Evolutionary conservation across 805 yeast genomes (phyloP).

Genomic region (Naumovozyma dairenensis): DNA sequence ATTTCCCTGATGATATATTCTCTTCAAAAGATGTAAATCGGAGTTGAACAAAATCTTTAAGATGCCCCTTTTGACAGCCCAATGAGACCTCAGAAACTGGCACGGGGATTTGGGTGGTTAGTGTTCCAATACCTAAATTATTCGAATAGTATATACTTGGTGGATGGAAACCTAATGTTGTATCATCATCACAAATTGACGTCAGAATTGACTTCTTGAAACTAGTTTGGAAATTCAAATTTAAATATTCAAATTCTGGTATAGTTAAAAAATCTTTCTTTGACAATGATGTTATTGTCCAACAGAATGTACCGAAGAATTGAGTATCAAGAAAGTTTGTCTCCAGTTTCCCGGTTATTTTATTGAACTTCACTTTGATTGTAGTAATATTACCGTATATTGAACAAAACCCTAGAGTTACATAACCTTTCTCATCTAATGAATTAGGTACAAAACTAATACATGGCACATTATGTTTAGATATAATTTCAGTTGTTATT

Average conservation of each 20-base stretch:
- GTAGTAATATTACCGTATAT: conserved; percentile 17
- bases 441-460: conserved; percentile 11
- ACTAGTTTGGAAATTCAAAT: conserved; percentile 13
- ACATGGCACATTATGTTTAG: conserved; percentile 14
- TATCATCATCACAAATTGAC: conserved; percentile 14
- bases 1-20: conserved; percentile 1
- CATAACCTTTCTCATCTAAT: conserved; percentile 6
- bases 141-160: conserved; percentile 11
- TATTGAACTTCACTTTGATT: conserved; percentile 6
- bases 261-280: conserved; percentile 15
- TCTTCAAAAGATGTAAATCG: conserved; percentile 18
- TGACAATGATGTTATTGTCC: conserved; percentile 13
- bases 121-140: conserved; percentile 19
- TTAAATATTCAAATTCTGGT: conserved; percentile 15
- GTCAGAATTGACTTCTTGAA: conserved; percentile 12
- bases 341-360: background rate
- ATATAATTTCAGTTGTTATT: conserved; percentile 6
- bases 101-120: conserved; percentile 21
- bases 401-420: conserved; percentile 12
- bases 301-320: conserved; percentile 11
- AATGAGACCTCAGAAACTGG: conserved; percentile 15
- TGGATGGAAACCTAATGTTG: conserved; percentile 11
- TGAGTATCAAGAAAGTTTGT: conserved; percentile 11
- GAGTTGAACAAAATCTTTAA: conserved; percentile 4
- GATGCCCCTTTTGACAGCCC: conserved; percentile 6